phyloP scores from a whole-genome alignment of 192 early-diverging fungal genomes.

The Gonapodya sp. region DNA sequence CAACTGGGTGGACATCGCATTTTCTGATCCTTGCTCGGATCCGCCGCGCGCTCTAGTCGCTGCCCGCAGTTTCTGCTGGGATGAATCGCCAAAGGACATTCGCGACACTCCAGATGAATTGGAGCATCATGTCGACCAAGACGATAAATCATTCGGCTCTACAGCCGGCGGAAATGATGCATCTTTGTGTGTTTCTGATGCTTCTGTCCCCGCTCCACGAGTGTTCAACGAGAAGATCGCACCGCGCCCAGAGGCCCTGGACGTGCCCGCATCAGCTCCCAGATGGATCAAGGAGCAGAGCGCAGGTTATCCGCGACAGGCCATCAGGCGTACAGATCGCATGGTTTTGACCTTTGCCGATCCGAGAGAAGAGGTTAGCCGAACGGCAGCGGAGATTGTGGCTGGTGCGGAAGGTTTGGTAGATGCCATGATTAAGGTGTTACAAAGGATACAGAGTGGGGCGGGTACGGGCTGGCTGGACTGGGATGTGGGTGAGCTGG shows the following conservation, averaged over 20 bases:
- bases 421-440: background rate
- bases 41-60: too few species aligned
- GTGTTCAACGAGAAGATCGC: background rate
- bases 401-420: background rate
- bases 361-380: background rate
- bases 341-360: background rate
- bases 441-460: background rate
- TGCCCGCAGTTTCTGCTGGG: too few species aligned
- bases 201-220: too few species aligned
- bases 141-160: too few species aligned
- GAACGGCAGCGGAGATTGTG: background rate
- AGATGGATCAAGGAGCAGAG: background rate
- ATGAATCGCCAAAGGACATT: too few species aligned
- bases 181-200: too few species aligned
- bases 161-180: too few species aligned
- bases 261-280: background rate
- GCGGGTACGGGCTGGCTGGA: background rate
- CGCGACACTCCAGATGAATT: too few species aligned
- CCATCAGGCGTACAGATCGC: background rate
- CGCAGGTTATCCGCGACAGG: background rate
- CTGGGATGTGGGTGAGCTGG: background rate
- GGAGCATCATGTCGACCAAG: too few species aligned
- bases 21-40: too few species aligned
- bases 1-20: too few species aligned
- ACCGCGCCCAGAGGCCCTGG: background rate